phyloP scores from a whole-genome alignment of 495 filamentous ascomycete genomes.

The Podospora didyma region DNA sequence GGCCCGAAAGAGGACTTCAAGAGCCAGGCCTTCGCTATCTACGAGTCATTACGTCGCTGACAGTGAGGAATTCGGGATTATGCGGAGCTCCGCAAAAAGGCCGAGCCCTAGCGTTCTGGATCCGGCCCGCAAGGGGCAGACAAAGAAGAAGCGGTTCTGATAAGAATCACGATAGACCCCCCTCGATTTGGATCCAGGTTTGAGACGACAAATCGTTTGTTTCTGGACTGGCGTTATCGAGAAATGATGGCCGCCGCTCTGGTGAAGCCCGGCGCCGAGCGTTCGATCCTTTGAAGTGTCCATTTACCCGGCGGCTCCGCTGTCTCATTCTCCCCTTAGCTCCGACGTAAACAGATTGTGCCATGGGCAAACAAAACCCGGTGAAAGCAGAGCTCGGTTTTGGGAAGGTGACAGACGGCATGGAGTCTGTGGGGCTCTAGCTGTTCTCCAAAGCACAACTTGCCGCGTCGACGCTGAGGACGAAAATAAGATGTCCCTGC shows the following conservation, averaged over 20 bases:
- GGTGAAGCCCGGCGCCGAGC: not conserved
- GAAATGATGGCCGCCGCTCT: not conserved
- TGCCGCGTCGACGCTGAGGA: not conserved
- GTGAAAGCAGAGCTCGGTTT: not conserved
- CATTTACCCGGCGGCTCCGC: slow-evolving; percentile 27
- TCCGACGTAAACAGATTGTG: not conserved
- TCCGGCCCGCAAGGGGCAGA: not conserved
- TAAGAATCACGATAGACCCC: not conserved
- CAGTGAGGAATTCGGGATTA: not conserved
- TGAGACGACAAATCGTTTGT: no score
- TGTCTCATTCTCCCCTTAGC: slow-evolving; percentile 15
- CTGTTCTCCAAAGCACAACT: not conserved
- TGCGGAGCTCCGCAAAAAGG: slow-evolving; percentile 9
- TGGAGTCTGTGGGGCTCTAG: not conserved
- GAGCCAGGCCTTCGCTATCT: not conserved
- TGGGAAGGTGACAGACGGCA: slow-evolving; percentile 1
- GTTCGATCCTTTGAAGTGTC: not conserved
- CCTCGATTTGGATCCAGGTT: not conserved
- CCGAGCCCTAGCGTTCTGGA: slow-evolving; percentile 1
- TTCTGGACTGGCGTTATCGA: not conserved
- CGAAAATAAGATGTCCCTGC: no score
- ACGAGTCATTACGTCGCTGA: slow-evolving; percentile 6
- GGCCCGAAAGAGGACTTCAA: not conserved
- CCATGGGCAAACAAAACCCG: not conserved
- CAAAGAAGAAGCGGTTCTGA: not conserved